Base-by-base conservation (phyloP, 495 filamentous ascomycete species). In the Hypomontagnella monticulosa region DNA sequence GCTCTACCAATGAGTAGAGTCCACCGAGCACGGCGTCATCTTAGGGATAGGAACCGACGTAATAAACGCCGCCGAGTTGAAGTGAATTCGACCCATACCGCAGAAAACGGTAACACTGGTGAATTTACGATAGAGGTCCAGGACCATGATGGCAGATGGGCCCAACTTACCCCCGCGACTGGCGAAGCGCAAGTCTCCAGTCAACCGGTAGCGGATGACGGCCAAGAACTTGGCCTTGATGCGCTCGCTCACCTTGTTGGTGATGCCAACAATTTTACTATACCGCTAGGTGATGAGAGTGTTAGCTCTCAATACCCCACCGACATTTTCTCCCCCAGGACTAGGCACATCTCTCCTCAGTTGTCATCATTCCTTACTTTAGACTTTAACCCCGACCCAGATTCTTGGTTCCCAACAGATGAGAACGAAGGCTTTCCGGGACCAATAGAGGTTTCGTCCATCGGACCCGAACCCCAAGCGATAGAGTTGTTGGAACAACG, bases 81-180 rank as follows among this genome's bases (percentile, higher is more conserved):
- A 16, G 1, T 15, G 6, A 32, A 46, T 11, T 9, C 33, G 0
- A 9, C 3, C 1, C 20, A 36, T 30, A n/a, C 15, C 2, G n/a
- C 11, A 10, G 15, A 37, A 14, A 34, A 6, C n/a, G 4, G 18
- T 18, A 4, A 10, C 20, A 19, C 16, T 38, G 49, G 37, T 27
- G 14, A 60, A n/a, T 30, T 32, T 9, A 40, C 44, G 7, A 47
- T 69, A 8, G 66, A 69, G 34, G 27, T 47, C 4, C 54, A 63
- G 42, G 51, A 19, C 8, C 15, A 6, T 14, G 33, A 36, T 11
- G 55, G 54, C 6, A 16, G 38, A 41, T 63, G 59, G 60, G 34
- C 49, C 60, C 59, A 3, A 34, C 43, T 60, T 19, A 41, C 14
- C 3, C 19, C 3, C 8, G 9, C 5, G 1, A 10, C 49, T 14